These are phyloP conservation scores for Sporothrix humicola DNA, from an alignment of 2,329 filamentous ascomycete species.

Conservation along the genomic window DNA sequence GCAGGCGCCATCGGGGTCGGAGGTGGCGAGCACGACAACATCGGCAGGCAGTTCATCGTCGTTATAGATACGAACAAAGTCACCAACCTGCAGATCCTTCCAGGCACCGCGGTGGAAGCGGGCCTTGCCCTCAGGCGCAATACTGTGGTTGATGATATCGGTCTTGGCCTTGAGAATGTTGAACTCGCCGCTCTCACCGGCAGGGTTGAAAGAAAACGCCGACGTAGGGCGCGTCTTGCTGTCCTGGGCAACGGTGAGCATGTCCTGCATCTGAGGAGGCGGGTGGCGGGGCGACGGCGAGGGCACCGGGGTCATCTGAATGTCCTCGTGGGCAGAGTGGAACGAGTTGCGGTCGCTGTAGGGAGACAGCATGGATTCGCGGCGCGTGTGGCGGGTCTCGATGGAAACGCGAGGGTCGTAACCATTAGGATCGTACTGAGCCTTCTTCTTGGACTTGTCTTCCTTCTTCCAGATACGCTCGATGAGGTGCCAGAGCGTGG, in stretches of 20 bases:
- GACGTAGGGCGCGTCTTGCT: conserved; percentile 41
- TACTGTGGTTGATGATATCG: conserved; percentile 73
- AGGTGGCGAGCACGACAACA: conserved; percentile 88
- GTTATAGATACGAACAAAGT: conserved; percentile 95
- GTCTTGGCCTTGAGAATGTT: conserved; percentile 55
- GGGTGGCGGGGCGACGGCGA: conserved; percentile 69
- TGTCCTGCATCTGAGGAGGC: conserved; percentile 44
- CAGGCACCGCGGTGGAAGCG: conserved; percentile 91
- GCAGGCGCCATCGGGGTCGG: conserved; percentile 90
- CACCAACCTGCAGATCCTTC: conserved; percentile 94
- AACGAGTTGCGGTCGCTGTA: conserved; percentile 56
- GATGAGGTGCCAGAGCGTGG: conserved; percentile 57
- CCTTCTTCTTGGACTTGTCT: conserved; percentile 57
- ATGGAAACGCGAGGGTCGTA: conserved; percentile 70
- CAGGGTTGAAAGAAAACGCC: conserved; percentile 47
- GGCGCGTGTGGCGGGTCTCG: conserved; percentile 63
- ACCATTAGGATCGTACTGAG: conserved; percentile 51
- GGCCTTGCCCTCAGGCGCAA: conserved; percentile 69
- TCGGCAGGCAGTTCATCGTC: conserved; percentile 95
- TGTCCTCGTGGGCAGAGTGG: conserved; percentile 68
- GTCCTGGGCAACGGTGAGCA: conserved; percentile 49
- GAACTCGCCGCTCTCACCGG: conserved; percentile 40
- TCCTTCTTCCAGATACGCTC: conserved; percentile 56
- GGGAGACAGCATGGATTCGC: conserved; percentile 60
- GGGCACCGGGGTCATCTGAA: conserved; percentile 94